These are phyloP conservation scores for Teratosphaeria viscida DNA, from an alignment of 2,329 filamentous ascomycete genomes.

Conservation along the genomic window DNA sequence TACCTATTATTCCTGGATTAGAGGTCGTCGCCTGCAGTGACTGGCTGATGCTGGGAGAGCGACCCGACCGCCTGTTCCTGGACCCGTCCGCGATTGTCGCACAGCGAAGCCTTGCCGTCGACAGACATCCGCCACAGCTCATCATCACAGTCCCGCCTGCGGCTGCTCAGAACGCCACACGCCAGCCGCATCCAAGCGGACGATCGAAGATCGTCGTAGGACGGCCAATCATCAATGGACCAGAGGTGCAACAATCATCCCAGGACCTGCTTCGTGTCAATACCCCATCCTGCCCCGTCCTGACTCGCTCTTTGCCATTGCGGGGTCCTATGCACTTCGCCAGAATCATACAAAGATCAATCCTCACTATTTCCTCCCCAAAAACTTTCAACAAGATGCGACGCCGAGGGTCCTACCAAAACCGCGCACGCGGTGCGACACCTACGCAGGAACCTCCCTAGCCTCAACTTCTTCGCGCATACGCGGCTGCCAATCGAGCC, in stretches of 20 bases:
- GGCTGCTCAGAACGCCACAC: not conserved
- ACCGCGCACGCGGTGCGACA: not conserved
- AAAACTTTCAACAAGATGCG: not conserved
- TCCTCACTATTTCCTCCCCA: not conserved
- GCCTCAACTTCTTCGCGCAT: not conserved
- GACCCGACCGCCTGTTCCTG: not conserved
- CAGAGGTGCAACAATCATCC: not conserved
- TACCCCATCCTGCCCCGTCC: not conserved
- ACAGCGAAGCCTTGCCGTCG: not conserved
- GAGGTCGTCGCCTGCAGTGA: no score
- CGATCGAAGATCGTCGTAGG: not conserved
- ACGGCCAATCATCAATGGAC: not conserved
- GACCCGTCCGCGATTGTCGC: not conserved
- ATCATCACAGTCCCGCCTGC: not conserved
- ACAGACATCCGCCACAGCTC: not conserved
- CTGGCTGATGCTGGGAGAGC: no score
- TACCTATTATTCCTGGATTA: no score
- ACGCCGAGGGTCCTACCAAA: not conserved
- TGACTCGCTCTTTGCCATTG: not conserved
- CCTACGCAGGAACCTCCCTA: not conserved
- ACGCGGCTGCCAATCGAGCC: not conserved
- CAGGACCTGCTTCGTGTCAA: not conserved
- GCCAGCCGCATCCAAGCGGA: not conserved
- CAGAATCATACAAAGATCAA: no score
- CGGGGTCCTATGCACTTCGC: not conserved